Percentiles rank a stretch among this genome's conserved stretches.
Evolutionary conservation across 768 basidiomycete species (phyloP).

Genomic region (Tricholoma matsutake): DNA sequence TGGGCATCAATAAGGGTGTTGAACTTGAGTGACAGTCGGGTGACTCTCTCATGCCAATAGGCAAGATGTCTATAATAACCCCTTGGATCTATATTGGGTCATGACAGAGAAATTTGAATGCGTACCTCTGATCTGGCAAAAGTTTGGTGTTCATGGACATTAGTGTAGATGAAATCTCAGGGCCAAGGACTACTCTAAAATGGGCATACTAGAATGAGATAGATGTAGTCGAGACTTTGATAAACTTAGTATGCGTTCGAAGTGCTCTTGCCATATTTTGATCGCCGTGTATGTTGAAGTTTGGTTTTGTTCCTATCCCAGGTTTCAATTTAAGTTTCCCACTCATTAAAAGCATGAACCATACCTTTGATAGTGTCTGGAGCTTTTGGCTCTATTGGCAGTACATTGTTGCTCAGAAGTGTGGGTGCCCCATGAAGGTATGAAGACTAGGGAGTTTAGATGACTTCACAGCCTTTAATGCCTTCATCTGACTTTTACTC

Average conservation of each 20-base stretch:
- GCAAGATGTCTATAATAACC: background rate
- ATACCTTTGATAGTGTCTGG: constrained; percentile 18
- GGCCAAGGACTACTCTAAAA: background rate
- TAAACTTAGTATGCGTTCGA: background rate
- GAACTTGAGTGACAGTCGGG: background rate
- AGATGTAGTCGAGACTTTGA: background rate
- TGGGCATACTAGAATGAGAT: background rate
- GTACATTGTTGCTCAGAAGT: constrained; percentile 13
- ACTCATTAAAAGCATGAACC: background rate
- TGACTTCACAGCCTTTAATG: background rate
- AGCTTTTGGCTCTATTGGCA: constrained; percentile 18
- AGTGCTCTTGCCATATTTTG: background rate
- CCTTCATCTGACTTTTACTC: constrained; percentile 16
- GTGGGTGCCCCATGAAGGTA: constrained; percentile 13
- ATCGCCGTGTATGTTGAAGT: background rate
- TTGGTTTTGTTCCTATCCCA: background rate
- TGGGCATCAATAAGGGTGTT: background rate
- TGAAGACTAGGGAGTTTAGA: background rate
- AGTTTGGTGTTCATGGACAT: background rate
- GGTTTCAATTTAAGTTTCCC: background rate
- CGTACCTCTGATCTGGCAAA: background rate
- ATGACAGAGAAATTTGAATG: background rate
- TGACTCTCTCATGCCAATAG: background rate
- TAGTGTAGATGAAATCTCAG: background rate
- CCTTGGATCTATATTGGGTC: background rate